A percentile compares a stretch with the other conserved stretches of the same genome.
These are phyloP conservation scores for Fusarium sp. DNA, from an alignment of 2,329 filamentous ascomycete species.

Conservation along the genomic window DNA sequence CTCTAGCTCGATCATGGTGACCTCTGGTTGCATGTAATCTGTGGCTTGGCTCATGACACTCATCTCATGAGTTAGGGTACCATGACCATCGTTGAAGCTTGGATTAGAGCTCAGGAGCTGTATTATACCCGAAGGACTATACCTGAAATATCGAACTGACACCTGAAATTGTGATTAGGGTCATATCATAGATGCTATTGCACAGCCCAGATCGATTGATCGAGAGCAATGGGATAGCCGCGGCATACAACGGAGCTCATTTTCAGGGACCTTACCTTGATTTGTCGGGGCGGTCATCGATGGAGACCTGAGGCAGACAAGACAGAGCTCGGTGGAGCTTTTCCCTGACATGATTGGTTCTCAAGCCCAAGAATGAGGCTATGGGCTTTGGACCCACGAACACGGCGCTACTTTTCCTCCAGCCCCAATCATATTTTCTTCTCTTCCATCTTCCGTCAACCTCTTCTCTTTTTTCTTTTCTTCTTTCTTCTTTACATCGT, in stretches of 20 bases:
- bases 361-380: slow-evolving; percentile 12
- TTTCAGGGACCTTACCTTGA: not conserved
- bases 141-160: not conserved
- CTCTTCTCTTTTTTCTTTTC: slow-evolving; percentile 18
- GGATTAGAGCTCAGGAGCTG: not conserved
- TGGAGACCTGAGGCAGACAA: slow-evolving; percentile 36
- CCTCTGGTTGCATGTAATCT: slow-evolving; percentile 6
- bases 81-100: not conserved
- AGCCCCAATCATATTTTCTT: slow-evolving; percentile 41
- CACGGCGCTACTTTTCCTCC: slow-evolving; percentile 38
- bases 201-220: slow-evolving; percentile 12
- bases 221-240: not conserved
- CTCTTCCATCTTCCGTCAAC: slow-evolving; percentile 35
- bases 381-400: slow-evolving; percentile 31
- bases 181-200: not conserved
- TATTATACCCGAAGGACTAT: not conserved
- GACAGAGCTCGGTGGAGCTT: slow-evolving; percentile 19
- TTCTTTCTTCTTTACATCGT: slow-evolving; percentile 24
- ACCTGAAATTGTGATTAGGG: not conserved
- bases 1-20: slow-evolving; percentile 31
- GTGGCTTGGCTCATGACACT: slow-evolving; percentile 36
- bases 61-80: slow-evolving; percentile 13
- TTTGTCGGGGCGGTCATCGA: not conserved
- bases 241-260: slow-evolving; percentile 1
- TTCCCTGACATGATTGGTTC: slow-evolving; percentile 33